phyloP scores from a whole-genome alignment of 2,329 filamentous ascomycete genomes.

The Ophiostoma fasciatum region DNA sequence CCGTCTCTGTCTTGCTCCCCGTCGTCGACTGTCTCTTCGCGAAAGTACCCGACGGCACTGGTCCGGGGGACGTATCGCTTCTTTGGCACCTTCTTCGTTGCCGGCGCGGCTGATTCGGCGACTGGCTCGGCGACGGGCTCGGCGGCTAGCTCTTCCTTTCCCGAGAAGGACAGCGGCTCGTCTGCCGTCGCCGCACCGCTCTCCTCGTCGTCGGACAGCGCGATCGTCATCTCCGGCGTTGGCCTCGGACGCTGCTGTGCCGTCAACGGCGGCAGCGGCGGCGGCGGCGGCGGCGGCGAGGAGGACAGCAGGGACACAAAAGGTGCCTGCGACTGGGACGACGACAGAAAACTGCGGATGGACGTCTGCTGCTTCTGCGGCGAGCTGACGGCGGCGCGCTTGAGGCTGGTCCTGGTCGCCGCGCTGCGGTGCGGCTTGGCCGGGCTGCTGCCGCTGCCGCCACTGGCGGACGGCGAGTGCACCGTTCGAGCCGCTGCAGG shows the following conservation, averaged over 20 bases:
- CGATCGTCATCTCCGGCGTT: background rate
- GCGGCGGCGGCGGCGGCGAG: background rate
- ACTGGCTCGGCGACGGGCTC: too few species aligned
- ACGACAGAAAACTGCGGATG: constrained; percentile 4
- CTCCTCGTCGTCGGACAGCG: constrained; percentile 3
- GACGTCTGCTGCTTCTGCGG: constrained; percentile 6
- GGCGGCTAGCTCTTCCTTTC: background rate
- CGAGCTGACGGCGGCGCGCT: background rate
- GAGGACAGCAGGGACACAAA: background rate
- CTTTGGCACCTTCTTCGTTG: background rate
- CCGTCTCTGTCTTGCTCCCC: constrained; percentile 10
- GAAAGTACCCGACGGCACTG: constrained; percentile 16
- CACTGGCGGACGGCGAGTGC: too few species aligned
- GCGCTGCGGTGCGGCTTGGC: background rate
- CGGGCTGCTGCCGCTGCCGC: background rate
- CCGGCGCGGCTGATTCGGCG: background rate
- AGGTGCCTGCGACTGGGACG: background rate
- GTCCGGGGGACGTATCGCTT: constrained; percentile 14
- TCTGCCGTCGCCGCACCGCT: too few species aligned
- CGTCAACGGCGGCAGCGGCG: background rate
- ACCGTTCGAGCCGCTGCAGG: too few species aligned
- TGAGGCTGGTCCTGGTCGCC: background rate
- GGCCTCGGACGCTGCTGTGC: background rate
- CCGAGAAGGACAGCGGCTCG: too few species aligned
- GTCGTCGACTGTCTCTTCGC: constrained; percentile 14